A percentile compares a stretch with the other conserved stretches of the same genome.
phyloP scores from a whole-genome alignment of 805 yeast genomes.

The Ogataea nakhonphanomensis region DNA sequence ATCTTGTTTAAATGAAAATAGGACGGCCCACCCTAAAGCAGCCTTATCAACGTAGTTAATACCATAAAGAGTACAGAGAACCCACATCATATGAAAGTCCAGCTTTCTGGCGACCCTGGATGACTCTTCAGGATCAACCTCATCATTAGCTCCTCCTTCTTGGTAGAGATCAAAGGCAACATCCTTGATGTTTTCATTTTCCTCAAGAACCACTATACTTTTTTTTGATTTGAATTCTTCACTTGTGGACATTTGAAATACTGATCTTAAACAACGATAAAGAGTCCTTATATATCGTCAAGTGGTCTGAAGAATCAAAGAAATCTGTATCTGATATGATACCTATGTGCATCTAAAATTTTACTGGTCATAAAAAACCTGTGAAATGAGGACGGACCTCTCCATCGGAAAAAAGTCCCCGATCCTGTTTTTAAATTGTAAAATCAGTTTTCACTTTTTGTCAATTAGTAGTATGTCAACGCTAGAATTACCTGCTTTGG shows the following conservation, averaged over 20 bases:
- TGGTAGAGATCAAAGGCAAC: constrained; percentile 14
- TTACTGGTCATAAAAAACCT: too few relatives aligned
- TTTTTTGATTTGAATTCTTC: neutral
- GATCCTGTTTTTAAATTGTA: too few relatives aligned
- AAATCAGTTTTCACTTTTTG: neutral
- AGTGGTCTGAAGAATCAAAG: too few relatives aligned
- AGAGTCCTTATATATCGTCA: too few relatives aligned
- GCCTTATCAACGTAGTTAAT: constrained; percentile 33
- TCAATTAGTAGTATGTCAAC: neutral
- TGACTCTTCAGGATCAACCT: constrained; percentile 32
- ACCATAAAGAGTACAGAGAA: constrained; percentile 29
- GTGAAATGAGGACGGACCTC: neutral
- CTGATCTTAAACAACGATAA: too few relatives aligned
- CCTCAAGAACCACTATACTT: neutral
- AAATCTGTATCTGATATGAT: too few relatives aligned
- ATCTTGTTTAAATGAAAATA: constrained; percentile 31
- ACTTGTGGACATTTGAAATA: neutral
- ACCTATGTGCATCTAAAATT: too few relatives aligned
- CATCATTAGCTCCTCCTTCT: constrained; percentile 27
- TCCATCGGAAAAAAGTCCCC: too few relatives aligned
- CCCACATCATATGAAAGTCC: constrained; percentile 34
- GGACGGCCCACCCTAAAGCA: constrained; percentile 30
- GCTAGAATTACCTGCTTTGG: constrained; percentile 20
- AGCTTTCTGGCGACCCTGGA: constrained; percentile 32
- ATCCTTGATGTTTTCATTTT: constrained; percentile 2